A percentile compares a stretch with the other conserved stretches of the same genome.
Conservation (phyloP, 176 grass and related monocot species). For the Melocanna baccifera region DNA sequence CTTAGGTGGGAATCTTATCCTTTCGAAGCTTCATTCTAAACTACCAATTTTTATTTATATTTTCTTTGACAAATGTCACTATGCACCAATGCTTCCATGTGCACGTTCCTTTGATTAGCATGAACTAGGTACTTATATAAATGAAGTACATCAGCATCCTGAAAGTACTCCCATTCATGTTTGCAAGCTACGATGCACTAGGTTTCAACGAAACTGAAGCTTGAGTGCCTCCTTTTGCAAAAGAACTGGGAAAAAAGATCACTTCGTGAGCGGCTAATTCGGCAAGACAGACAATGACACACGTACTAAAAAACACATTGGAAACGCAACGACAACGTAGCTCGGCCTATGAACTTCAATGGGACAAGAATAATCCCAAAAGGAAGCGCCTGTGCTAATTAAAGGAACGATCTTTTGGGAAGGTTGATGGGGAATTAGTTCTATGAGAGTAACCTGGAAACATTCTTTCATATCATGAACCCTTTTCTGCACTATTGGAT, state of each 20-base stretch:
- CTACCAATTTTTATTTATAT: not conserved
- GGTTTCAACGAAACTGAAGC: constrained; percentile 3
- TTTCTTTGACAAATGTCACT: not conserved
- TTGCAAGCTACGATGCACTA: constrained; percentile 1
- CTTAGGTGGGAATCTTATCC: not conserved
- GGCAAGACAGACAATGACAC: not conserved
- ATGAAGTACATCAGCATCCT: not conserved
- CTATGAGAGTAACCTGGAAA: constrained; percentile 28
- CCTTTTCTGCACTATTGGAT: not conserved
- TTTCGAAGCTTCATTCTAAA: not conserved
- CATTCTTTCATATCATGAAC: constrained; percentile 20
- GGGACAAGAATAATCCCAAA: constrained; percentile 41
- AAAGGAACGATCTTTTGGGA: constrained; percentile 11
- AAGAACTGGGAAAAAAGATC: not conserved
- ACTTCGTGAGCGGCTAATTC: not conserved
- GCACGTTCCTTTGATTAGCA: not conserved
- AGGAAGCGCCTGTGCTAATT: constrained; percentile 1
- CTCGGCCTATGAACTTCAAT: not conserved
- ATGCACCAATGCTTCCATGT: not conserved
- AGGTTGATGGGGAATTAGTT: constrained; percentile 32
- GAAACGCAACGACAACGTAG: not conserved
- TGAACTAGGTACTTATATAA: not conserved
- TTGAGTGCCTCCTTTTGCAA: not conserved
- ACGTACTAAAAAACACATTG: not conserved
- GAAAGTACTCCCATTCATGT: not conserved